Evolutionary conservation across 2,329 filamentous ascomycete species (phyloP).

Genomic region (Ascochyta rabiei): DNA sequence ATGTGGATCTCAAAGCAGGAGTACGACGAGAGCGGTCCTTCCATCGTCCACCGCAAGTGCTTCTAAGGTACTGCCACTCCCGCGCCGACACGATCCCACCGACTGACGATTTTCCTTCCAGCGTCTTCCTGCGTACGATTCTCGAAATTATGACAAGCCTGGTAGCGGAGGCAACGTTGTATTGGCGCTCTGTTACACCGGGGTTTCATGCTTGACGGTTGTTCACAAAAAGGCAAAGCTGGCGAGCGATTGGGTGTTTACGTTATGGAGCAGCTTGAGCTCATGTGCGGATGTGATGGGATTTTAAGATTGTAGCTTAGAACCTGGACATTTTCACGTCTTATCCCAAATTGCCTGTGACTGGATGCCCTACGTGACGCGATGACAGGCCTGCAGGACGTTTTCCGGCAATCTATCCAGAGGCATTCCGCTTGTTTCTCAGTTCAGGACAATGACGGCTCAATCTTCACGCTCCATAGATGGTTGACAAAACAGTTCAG

Average conservation of each 20-base stretch:
- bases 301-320: slow-evolving; percentile 50
- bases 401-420: background rate
- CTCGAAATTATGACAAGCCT: slow-evolving; percentile 48
- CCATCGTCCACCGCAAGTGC: slow-evolving; percentile 99
- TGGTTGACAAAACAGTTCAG: background rate
- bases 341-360: slow-evolving; percentile 3
- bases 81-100: slow-evolving; percentile 8
- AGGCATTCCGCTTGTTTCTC: background rate
- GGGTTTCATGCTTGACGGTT: slow-evolving; percentile 43
- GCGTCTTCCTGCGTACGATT: slow-evolving; percentile 44
- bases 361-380: slow-evolving; percentile 6
- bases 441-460: background rate
- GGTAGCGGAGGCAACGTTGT: slow-evolving; percentile 44
- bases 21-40: slow-evolving; percentile 99
- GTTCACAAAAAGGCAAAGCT: slow-evolving; percentile 50
- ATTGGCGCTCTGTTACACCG: slow-evolving; percentile 45
- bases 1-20: slow-evolving; percentile 99
- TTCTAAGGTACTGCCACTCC: slow-evolving; percentile 77
- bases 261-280: slow-evolving; percentile 46
- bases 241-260: slow-evolving; percentile 46
- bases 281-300: slow-evolving; percentile 39
- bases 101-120: slow-evolving; percentile 33
- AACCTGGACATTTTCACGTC: slow-evolving; percentile 45
- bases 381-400: background rate
- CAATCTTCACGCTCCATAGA: background rate